Percentiles rank a stretch among this genome's conserved stretches.
These are phyloP conservation scores for Podila epicladia DNA, from an alignment of 192 early-diverging fungal genomes.

Conservation along the genomic window DNA sequence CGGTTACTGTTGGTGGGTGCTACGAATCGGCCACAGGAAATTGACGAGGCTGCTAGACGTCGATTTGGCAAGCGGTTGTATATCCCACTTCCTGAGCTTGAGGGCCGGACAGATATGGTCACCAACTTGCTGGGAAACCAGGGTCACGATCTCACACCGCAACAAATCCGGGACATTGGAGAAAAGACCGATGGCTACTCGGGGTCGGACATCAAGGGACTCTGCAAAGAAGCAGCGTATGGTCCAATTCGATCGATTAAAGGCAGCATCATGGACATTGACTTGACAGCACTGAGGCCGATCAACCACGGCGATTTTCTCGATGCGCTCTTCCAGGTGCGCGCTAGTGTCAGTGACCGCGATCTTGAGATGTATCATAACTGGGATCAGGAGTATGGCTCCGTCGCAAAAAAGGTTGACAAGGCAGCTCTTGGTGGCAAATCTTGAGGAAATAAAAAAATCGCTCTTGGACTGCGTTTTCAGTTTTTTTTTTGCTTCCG, in stretches of 20 bases:
- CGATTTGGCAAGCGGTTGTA: slow-evolving; percentile 80
- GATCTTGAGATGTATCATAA: slow-evolving; percentile 79
- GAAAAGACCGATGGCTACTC: slow-evolving; percentile 78
- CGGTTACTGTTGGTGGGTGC: slow-evolving; percentile 83
- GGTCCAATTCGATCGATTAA: slow-evolving; percentile 64
- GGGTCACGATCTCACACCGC: slow-evolving; percentile 62
- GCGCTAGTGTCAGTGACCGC: slow-evolving; percentile 84
- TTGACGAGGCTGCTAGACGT: slow-evolving; percentile 89
- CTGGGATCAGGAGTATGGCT: slow-evolving; percentile 83
- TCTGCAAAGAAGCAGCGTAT: slow-evolving; percentile 78
- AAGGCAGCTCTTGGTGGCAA: background rate
- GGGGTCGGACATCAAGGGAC: slow-evolving; percentile 89
- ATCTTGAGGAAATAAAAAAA: background rate
- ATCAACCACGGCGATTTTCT: slow-evolving; percentile 80
- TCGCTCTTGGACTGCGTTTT: background rate
- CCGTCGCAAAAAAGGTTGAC: slow-evolving; percentile 26
- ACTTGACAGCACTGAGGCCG: slow-evolving; percentile 60
- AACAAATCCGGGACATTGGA: slow-evolving; percentile 72
- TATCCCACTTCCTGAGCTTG: slow-evolving; percentile 85
- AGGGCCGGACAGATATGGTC: slow-evolving; percentile 74
- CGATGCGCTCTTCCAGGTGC: slow-evolving; percentile 83
- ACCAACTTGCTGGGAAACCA: slow-evolving; percentile 68
- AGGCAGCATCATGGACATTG: slow-evolving; percentile 43
- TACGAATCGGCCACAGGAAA: slow-evolving; percentile 82
- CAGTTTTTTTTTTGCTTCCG: background rate